Percentiles rank a stretch among this genome's conserved stretches.
Conservation (phyloP, 148 eudicot genomes). For the Rhododendron mucronatum region DNA sequence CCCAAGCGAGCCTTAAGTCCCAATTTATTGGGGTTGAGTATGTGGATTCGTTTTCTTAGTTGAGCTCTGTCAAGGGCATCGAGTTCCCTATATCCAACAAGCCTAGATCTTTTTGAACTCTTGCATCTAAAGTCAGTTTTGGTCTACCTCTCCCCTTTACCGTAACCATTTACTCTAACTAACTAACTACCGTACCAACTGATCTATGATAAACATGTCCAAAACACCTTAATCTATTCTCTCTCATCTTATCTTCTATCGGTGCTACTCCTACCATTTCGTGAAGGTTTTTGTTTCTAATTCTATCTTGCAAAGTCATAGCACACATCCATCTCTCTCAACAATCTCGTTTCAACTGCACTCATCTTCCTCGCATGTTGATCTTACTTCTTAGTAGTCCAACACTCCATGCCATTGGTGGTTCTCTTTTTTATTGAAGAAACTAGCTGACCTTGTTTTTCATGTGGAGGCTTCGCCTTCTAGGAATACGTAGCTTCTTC, state of each 20-base stretch:
- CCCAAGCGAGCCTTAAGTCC: neutral
- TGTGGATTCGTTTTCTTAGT: neutral
- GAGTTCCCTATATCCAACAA: neutral
- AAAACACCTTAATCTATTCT: neutral
- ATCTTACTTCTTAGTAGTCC: neutral
- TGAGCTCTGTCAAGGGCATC: neutral
- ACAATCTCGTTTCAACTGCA: neutral
- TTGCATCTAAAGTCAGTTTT: neutral
- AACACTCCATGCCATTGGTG: neutral
- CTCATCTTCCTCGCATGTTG: neutral
- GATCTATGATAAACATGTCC: neutral
- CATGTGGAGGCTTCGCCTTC: neutral
- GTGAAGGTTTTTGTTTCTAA: too few species aligned
- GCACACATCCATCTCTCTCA: neutral
- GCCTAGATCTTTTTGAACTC: neutral
- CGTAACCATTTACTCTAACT: too few species aligned
- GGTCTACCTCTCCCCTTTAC: neutral
- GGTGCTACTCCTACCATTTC: neutral
- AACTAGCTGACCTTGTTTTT: conserved; percentile 1
- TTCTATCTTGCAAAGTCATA: neutral
- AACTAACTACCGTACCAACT: neutral
- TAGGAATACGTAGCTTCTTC: neutral
- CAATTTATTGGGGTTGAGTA: neutral
- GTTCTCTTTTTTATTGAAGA: neutral
- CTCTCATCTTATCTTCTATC: neutral